Conservation (phyloP, 495 filamentous ascomycete species). For the Lasiosphaeria ovina region DNA sequence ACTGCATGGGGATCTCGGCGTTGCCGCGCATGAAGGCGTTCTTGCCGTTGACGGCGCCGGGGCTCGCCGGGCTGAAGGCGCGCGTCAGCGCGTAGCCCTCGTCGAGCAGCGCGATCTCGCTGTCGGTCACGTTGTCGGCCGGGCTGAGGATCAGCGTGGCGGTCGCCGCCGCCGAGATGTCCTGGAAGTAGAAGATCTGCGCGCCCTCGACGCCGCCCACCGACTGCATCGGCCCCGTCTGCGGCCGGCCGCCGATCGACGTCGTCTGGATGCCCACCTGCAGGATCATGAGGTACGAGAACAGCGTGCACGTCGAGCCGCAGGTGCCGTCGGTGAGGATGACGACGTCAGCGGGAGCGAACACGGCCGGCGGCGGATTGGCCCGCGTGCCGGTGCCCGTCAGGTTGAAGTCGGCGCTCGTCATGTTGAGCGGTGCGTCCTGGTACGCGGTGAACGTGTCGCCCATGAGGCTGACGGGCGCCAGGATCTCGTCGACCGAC, state of each 20-base stretch:
- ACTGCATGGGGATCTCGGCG: conserved; percentile 47
- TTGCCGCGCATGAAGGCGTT: conserved; percentile 33
- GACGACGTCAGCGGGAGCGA: conserved; percentile 23
- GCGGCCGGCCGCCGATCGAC: conserved; percentile 56
- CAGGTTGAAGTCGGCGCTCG: conserved; percentile 18
- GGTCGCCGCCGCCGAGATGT: conserved; percentile 18
- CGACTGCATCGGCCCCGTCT: conserved; percentile 53
- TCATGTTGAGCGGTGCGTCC: conserved; percentile 22
- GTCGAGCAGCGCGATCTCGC: conserved; percentile 20
- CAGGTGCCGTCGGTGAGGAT: conserved; percentile 55
- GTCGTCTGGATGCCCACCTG: conserved; percentile 55
- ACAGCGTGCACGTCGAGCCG: conserved; percentile 60
- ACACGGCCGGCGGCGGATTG: conserved; percentile 21
- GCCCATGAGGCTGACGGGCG: conserved; percentile 28
- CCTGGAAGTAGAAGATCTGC: conserved; percentile 25
- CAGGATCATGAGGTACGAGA: conserved; percentile 56
- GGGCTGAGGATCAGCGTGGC: conserved; percentile 15
- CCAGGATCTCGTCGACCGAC: conserved; percentile 23
- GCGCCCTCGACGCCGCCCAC: conserved; percentile 58
- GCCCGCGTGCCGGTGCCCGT: conserved; percentile 26
- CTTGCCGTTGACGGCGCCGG: conserved; percentile 35
- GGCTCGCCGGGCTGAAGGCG: conserved; percentile 14
- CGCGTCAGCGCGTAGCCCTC: conserved; percentile 23
- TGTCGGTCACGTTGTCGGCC: conserved; percentile 15
- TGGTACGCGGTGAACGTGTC: conserved; percentile 32